Evolutionary conservation across 1,139 yeast species (phyloP).

Genomic region (Spathaspora jeffriesii): DNA sequence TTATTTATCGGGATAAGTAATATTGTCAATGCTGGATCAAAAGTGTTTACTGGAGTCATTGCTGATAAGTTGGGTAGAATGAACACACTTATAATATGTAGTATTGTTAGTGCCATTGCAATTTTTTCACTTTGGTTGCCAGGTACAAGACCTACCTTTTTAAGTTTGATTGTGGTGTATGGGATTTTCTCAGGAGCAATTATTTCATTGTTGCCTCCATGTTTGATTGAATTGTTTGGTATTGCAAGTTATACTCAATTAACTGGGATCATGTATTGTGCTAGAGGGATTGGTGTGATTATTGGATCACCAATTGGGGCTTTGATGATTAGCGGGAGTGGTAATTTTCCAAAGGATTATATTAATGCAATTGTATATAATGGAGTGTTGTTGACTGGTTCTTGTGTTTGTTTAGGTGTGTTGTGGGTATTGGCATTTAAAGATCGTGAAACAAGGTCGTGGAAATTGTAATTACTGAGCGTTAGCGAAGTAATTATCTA

Average conservation of each 20-base stretch:
- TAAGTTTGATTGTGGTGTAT: constrained; percentile 38
- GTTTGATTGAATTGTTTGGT: constrained; percentile 40
- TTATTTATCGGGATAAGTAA: constrained; percentile 43
- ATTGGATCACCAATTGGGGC: constrained; percentile 37
- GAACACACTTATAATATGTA: constrained; percentile 37
- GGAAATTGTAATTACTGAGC: constrained; percentile 7
- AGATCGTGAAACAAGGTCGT: constrained; percentile 4
- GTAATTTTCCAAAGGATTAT: constrained; percentile 19
- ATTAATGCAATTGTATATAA: constrained; percentile 24
- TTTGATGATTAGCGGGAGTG: constrained; percentile 18
- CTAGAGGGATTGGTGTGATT: constrained; percentile 30
- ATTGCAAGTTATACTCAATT: constrained; percentile 26
- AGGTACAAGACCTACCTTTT: constrained; percentile 19
- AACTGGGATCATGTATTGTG: constrained; percentile 28
- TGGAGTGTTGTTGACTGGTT: constrained; percentile 21
- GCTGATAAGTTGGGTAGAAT: constrained; percentile 39
- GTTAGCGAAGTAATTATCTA: too few species aligned
- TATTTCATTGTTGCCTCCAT: constrained; percentile 38
- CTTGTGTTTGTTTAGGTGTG: constrained; percentile 15
- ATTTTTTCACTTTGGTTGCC: constrained; percentile 8
- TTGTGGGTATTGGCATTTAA: constrained; percentile 6
- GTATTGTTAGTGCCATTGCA: constrained; percentile 25
- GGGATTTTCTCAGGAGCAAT: constrained; percentile 39
- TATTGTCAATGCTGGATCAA: constrained; percentile 38
- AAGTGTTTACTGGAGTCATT: constrained; percentile 33